Evolutionary conservation across 768 basidiomycete species (phyloP).

Genomic region (Myochromella boudieri): DNA sequence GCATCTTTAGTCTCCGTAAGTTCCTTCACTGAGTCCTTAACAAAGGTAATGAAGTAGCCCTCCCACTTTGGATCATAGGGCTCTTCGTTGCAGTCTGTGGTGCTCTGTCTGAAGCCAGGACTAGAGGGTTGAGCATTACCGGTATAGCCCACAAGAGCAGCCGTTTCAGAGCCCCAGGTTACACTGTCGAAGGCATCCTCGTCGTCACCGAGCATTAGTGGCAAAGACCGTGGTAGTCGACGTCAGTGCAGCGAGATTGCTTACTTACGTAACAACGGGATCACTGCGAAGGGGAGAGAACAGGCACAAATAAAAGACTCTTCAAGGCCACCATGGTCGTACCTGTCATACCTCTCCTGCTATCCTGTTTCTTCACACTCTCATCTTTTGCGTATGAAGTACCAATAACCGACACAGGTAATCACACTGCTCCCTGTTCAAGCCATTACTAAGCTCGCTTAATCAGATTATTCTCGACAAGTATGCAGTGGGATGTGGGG

Average conservation of each 20-base stretch:
- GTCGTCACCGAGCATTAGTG: conserved; percentile 78
- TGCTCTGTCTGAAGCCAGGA: conserved; percentile 83
- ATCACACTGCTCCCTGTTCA: too few relatives aligned
- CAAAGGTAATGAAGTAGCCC: conserved; percentile 76
- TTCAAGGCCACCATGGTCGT: conserved; percentile 21
- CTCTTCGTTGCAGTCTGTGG: conserved; percentile 65
- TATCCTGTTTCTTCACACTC: conserved; percentile 13
- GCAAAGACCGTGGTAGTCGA: conserved; percentile 13
- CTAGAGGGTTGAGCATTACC: conserved; percentile 44
- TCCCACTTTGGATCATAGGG: conserved; percentile 91
- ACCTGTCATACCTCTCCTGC: too few relatives aligned
- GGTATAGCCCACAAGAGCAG: conserved; percentile 48
- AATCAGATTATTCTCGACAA: conserved; percentile 77
- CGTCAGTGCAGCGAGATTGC: conserved; percentile 3
- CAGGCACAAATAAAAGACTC: conserved; percentile 32
- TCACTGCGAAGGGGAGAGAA: conserved; percentile 24
- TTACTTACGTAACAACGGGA: conserved; percentile 17
- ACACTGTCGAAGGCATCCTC: conserved; percentile 92
- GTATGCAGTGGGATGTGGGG: conserved; percentile 97
- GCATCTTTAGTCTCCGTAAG: conserved; percentile 96
- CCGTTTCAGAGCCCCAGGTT: conserved; percentile 79
- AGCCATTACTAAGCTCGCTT: conserved; percentile 8
- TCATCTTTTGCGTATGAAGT: conserved; percentile 55
- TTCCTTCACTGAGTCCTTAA: conserved; percentile 94
- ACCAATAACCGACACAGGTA: conserved; percentile 62